Conservation (phyloP, 495 filamentous ascomycete genomes). For the Daldinia caldariorum region DNA sequence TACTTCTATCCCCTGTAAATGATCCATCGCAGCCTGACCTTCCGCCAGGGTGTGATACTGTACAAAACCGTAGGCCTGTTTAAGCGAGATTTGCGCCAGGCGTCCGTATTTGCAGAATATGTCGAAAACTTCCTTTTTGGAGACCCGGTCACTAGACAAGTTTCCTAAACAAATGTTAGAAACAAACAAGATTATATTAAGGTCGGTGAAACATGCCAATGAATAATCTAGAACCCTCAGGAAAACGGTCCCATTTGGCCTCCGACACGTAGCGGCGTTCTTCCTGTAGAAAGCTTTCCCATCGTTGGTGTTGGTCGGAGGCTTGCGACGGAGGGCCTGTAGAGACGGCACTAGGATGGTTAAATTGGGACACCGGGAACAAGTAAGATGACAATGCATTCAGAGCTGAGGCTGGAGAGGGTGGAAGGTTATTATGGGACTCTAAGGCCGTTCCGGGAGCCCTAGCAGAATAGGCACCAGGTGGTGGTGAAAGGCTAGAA, state of each 20-base stretch:
- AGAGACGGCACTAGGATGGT: slow-evolving; percentile 36
- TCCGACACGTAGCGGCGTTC: slow-evolving; percentile 85
- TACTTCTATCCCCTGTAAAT: slow-evolving; percentile 79
- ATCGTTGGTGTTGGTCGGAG: slow-evolving; percentile 77
- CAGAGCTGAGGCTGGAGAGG: slow-evolving; percentile 68
- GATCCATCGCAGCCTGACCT: slow-evolving; percentile 75
- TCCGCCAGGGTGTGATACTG: slow-evolving; percentile 84
- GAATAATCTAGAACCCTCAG: slow-evolving; percentile 84
- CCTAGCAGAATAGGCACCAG: slow-evolving; percentile 59
- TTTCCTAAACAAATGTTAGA: slow-evolving; percentile 70
- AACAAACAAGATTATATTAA: not conserved
- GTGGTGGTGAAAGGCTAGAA: slow-evolving; percentile 57
- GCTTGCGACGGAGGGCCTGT: slow-evolving; percentile 14
- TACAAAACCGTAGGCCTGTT: slow-evolving; percentile 96
- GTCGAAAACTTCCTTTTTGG: slow-evolving; percentile 92
- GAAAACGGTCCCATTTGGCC: slow-evolving; percentile 94
- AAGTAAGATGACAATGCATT: slow-evolving; percentile 37
- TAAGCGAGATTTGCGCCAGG: slow-evolving; percentile 94
- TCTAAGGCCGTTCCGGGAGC: slow-evolving; percentile 65
- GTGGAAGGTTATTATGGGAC: slow-evolving; percentile 63
- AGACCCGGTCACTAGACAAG: slow-evolving; percentile 89
- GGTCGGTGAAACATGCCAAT: slow-evolving; percentile 72
- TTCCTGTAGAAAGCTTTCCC: slow-evolving; percentile 82
- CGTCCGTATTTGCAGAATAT: slow-evolving; percentile 87
- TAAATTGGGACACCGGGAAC: slow-evolving; percentile 36